Conservation (phyloP, 2,329 filamentous ascomycete genomes). For the Aureobasidium sp. region DNA sequence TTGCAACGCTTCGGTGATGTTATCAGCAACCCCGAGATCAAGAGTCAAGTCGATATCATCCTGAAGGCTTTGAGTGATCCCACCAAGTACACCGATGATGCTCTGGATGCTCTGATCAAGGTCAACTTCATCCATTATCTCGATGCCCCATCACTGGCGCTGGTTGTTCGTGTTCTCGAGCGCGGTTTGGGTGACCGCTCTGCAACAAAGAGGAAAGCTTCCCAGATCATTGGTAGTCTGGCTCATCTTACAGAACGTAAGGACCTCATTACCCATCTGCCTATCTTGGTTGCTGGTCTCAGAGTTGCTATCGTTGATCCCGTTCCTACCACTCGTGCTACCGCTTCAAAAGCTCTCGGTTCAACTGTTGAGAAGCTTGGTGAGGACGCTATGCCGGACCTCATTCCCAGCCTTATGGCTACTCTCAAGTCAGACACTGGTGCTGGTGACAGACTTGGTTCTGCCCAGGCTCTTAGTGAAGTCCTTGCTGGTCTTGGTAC, state of each 20-base stretch:
- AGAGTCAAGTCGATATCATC: slow-evolving; percentile 80
- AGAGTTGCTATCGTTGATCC: slow-evolving; percentile 88
- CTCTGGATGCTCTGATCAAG: slow-evolving; percentile 88
- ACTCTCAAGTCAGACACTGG: slow-evolving; percentile 96
- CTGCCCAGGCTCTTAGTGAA: slow-evolving; percentile 91
- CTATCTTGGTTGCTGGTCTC: slow-evolving; percentile 84
- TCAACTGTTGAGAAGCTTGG: slow-evolving; percentile 97
- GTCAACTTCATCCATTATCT: slow-evolving; percentile 98
- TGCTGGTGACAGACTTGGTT: slow-evolving; percentile 90
- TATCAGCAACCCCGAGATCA: slow-evolving; percentile 95
- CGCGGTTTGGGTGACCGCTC: slow-evolving; percentile 86
- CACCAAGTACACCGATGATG: slow-evolving; percentile 93
- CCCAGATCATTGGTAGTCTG: slow-evolving; percentile 95
- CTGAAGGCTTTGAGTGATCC: slow-evolving; percentile 96
- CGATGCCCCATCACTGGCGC: slow-evolving; percentile 89
- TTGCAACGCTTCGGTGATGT: slow-evolving; percentile 97
- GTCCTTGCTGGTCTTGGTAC: slow-evolving; percentile 94
- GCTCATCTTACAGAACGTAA: slow-evolving; percentile 95
- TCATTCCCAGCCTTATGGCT: slow-evolving; percentile 95
- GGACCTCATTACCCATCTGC: slow-evolving; percentile 83
- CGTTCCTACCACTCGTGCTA: slow-evolving; percentile 91
- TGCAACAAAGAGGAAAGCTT: slow-evolving; percentile 89
- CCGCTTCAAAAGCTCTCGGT: slow-evolving; percentile 88
- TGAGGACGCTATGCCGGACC: slow-evolving; percentile 91
- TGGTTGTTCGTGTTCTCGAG: slow-evolving; percentile 92